Percentiles rank a stretch among this genome's conserved stretches.
Conservation (phyloP, 2,329 filamentous ascomycete species). For the Clarireedia paspali region DNA sequence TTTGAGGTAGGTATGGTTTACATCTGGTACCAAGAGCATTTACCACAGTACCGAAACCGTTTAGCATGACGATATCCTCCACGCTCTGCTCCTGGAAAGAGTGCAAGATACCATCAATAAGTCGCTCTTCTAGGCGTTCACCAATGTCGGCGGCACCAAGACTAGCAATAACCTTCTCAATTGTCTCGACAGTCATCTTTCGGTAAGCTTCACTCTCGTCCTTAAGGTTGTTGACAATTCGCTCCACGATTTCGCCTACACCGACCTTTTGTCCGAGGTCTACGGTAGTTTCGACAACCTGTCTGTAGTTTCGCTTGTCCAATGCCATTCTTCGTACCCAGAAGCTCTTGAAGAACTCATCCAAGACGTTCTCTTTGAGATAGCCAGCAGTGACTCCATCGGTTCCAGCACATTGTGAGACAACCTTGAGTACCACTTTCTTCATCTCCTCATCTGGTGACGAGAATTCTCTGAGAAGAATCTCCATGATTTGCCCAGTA, state of each 20-base stretch:
- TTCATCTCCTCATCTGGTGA: slow-evolving; percentile 99
- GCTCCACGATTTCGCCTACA: slow-evolving; percentile 86
- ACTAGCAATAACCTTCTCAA: slow-evolving; percentile 92
- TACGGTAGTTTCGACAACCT: slow-evolving; percentile 96
- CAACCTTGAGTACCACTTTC: slow-evolving; percentile 95
- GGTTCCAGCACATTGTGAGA: slow-evolving; percentile 90
- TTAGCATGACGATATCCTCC: slow-evolving; percentile 91
- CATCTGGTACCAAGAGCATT: slow-evolving; percentile 89
- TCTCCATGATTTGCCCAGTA: slow-evolving; percentile 98
- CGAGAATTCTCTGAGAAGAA: slow-evolving; percentile 87
- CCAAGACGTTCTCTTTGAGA: slow-evolving; percentile 87
- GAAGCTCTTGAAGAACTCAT: slow-evolving; percentile 98
- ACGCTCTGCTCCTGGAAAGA: slow-evolving; percentile 98
- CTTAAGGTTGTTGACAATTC: slow-evolving; percentile 91
- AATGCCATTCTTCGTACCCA: slow-evolving; percentile 97
- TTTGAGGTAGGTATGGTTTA: slow-evolving; percentile 95
- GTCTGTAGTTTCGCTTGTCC: slow-evolving; percentile 94
- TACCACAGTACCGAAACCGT: slow-evolving; percentile 95
- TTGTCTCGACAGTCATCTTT: slow-evolving; percentile 98
- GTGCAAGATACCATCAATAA: slow-evolving; percentile 91
- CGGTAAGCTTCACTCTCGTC: slow-evolving; percentile 97
- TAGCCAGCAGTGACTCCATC: slow-evolving; percentile 93
- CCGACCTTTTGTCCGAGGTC: slow-evolving; percentile 98
- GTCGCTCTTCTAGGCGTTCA: slow-evolving; percentile 82
- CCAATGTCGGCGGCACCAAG: slow-evolving; percentile 91